phyloP scores from a whole-genome alignment of 2,329 filamentous ascomycete species.

The Xylariales sp. region DNA sequence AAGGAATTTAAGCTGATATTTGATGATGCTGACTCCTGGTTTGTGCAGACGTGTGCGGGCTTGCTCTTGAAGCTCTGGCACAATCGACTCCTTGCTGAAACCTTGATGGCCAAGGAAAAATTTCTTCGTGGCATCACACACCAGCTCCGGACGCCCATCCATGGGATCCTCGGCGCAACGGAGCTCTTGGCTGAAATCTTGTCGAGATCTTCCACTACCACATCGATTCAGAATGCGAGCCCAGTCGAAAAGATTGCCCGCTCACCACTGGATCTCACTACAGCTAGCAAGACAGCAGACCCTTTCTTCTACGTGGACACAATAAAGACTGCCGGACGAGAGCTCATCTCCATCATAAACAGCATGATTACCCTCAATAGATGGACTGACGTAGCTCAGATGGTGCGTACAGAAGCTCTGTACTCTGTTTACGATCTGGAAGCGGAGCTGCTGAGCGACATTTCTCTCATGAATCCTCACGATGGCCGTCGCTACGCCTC shows the following conservation, averaged over 20 bases:
- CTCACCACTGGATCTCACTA: not conserved
- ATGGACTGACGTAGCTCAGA: slow-evolving; percentile 4
- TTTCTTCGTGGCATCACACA: slow-evolving; percentile 42
- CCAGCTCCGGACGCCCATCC: slow-evolving; percentile 42
- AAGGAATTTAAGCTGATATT: slow-evolving; percentile 38
- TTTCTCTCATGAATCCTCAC: not conserved
- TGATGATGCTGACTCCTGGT: slow-evolving; percentile 42
- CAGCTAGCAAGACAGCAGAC: not conserved
- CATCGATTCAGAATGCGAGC: too few species aligned
- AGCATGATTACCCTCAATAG: slow-evolving; percentile 8
- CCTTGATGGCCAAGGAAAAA: slow-evolving; percentile 35
- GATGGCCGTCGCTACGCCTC: slow-evolving; percentile 2
- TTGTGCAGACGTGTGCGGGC: slow-evolving; percentile 33
- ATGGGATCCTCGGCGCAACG: slow-evolving; percentile 34
- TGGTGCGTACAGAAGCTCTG: not conserved
- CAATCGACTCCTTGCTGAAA: slow-evolving; percentile 31
- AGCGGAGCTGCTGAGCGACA: slow-evolving; percentile 2
- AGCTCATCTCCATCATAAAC: slow-evolving; percentile 8
- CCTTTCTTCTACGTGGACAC: not conserved
- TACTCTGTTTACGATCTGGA: slow-evolving; percentile 5
- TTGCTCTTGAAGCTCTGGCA: slow-evolving; percentile 34
- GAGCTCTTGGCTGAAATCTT: slow-evolving; percentile 9
- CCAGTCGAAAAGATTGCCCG: too few species aligned
- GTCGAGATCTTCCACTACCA: too few species aligned
- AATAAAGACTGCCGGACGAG: slow-evolving; percentile 5